Percentiles rank a stretch among this genome's conserved stretches.
Evolutionary conservation across 2,329 filamentous ascomycete species (phyloP).

Genomic region (Aspergillus amoenus): DNA sequence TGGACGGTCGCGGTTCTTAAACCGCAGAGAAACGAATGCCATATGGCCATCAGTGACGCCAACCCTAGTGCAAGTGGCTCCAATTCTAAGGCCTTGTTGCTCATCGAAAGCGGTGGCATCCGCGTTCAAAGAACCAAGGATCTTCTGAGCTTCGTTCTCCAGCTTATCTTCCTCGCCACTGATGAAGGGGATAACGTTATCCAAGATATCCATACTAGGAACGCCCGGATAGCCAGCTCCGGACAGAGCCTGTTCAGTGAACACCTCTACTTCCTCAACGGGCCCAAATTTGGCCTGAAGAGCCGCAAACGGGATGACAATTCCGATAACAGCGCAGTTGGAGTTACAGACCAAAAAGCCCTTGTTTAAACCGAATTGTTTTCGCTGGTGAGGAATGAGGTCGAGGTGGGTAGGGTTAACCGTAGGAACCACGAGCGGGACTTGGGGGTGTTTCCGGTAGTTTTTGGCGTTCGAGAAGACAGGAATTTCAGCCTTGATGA

Average conservation of each 20-base stretch:
- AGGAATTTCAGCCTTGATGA: constrained; percentile 80
- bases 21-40: constrained; percentile 86
- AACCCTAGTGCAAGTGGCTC: constrained; percentile 88
- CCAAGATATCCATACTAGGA: constrained; percentile 89
- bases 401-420: constrained; percentile 87
- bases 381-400: constrained; percentile 84
- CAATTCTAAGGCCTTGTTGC: constrained; percentile 72
- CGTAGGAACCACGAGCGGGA: constrained; percentile 90
- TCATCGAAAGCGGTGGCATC: constrained; percentile 74
- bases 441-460: constrained; percentile 84
- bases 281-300: constrained; percentile 83
- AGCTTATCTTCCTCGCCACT: constrained; percentile 94
- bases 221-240: constrained; percentile 71
- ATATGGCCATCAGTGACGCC: constrained; percentile 95
- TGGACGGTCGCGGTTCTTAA: constrained; percentile 67
- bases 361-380: constrained; percentile 69
- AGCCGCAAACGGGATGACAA: constrained; percentile 92
- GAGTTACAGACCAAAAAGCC: constrained; percentile 97
- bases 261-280: constrained; percentile 73
- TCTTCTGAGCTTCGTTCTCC: constrained; percentile 92
- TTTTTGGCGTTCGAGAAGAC: constrained; percentile 99
- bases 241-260: constrained; percentile 92
- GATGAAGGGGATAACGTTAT: constrained; percentile 95
- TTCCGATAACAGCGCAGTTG: constrained; percentile 94
- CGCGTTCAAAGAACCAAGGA: constrained; percentile 72